Conservation (phyloP, 768 basidiomycete species). For the Gymnopilus junonius region DNA sequence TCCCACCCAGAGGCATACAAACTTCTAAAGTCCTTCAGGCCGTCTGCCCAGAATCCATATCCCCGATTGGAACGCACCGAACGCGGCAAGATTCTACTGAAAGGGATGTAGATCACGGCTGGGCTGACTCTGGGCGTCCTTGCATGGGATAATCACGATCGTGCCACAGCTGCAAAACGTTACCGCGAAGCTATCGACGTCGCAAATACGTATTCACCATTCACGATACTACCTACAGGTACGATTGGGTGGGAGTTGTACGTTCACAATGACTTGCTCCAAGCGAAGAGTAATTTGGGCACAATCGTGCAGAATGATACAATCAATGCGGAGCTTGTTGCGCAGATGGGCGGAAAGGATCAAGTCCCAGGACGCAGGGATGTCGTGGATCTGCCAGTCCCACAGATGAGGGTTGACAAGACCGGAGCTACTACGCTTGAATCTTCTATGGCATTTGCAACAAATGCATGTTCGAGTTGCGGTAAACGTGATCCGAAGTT, state of each 20-base stretch:
- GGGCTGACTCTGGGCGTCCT: constrained; percentile 1
- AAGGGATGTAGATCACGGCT: constrained; percentile 6
- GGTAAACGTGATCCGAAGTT: constrained; percentile 4
- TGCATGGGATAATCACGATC: constrained; percentile 7
- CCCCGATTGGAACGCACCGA: not conserved
- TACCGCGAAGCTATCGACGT: constrained; percentile 7
- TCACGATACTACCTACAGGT: not conserved
- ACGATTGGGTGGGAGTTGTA: constrained; percentile 3
- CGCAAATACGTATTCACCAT: not conserved
- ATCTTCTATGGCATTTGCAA: not conserved
- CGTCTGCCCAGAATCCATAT: constrained; percentile 1
- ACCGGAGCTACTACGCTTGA: not conserved
- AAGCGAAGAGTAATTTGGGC: not conserved
- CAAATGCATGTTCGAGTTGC: constrained; percentile 3
- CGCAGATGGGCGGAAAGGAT: not conserved
- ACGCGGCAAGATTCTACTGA: constrained; percentile 7
- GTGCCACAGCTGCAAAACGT: constrained; percentile 7
- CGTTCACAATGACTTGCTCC: not conserved
- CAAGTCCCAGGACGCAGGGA: constrained; percentile 1
- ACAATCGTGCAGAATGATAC: constrained; percentile 1
- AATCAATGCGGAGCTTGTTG: not conserved
- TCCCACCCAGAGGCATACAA: constrained; percentile 8
- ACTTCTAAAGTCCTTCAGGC: constrained; percentile 2
- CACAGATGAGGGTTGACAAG: constrained; percentile 8
- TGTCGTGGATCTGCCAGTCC: not conserved